Evolutionary conservation across 306 rosid genomes (phyloP), one percentile per base, ranked within the genome.

Genomic region (Acacia crassicarpa): DNA sequence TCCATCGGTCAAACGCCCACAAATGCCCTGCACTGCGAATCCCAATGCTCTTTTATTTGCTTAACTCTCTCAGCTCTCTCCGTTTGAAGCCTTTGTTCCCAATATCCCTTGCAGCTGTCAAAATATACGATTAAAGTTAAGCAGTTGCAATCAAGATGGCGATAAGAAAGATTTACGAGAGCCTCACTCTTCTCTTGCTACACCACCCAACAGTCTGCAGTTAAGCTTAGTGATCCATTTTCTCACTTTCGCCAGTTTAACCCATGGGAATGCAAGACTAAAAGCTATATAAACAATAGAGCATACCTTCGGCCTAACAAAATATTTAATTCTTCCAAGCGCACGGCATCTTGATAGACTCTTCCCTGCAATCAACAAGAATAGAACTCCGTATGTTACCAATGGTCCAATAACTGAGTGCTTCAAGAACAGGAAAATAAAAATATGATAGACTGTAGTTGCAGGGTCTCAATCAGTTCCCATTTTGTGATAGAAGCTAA

Each of bases 1-100:
- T 45, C 72, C 61, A 49, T 38, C n/a, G 49, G 8, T 79, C 44
- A 92, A 68, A 89, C 22, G 0, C 94, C 99, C 86, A 89, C 54
- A 81, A 91, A 83, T 4, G 83, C 85, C 66, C 90, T 86, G 58
- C 94, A 91, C 40, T 87, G 92, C 15, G 73, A 74, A 77, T 92
- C 95, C 99, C 99, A 95, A 51, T 95, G 91, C 80, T 91, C 90
- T 88, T 95, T 95, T 27, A 80, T 87, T 84, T 91, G 96, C 72
- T 80, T 91, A n/a, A 95, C 75, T 85, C 99, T 91, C 82, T 92
- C 98, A 0, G 43, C 84, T 85, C 94, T 90, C 22, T 95, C 99
- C 32, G 82, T 80, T 67, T 67, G 86, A 72, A 87, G 92, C 81
- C 98, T 85, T 81, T 84, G 74, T 78, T 84, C 91, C 99, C 99